Evolutionary conservation across 768 basidiomycete species (phyloP).

Genomic region (Podaxis sp.): DNA sequence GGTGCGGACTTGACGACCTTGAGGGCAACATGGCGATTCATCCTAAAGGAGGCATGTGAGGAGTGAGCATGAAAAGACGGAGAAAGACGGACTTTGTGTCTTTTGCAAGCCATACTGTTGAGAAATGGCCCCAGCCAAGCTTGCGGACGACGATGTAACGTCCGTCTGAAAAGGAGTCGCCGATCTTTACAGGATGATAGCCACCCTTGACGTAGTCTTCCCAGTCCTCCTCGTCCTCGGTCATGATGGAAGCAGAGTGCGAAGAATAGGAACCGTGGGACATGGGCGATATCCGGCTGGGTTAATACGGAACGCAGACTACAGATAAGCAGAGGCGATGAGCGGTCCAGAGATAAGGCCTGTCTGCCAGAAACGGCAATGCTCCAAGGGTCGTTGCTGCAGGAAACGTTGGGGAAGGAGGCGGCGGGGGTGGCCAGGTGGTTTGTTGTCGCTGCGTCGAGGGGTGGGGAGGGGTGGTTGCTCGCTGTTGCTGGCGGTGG

Average conservation of each 20-base stretch:
- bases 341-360: too few species aligned
- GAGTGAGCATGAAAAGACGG: neutral
- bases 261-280: slow-evolving; percentile 77
- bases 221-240: slow-evolving; percentile 91
- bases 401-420: neutral
- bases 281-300: slow-evolving; percentile 33
- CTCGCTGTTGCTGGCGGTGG: neutral
- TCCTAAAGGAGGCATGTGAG: slow-evolving; percentile 43
- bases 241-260: slow-evolving; percentile 76
- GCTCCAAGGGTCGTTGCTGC: neutral
- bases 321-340: slow-evolving; percentile 3
- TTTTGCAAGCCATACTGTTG: slow-evolving; percentile 88
- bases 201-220: slow-evolving; percentile 84
- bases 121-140: slow-evolving; percentile 95
- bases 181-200: slow-evolving; percentile 93
- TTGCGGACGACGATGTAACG: slow-evolving; percentile 92
- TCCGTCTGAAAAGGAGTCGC: slow-evolving; percentile 84
- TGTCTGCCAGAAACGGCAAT: neutral
- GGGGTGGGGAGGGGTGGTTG: neutral
- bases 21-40: slow-evolving; percentile 95
- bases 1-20: slow-evolving; percentile 99
- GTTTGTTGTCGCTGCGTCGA: neutral
- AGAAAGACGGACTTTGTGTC: slow-evolving; percentile 66
- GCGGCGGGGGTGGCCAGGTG: neutral
- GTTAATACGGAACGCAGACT: slow-evolving; percentile 3